Evolutionary conservation across 2,329 filamentous ascomycete species (phyloP).

Genomic region (Rhexocercosporidium sp.): DNA sequence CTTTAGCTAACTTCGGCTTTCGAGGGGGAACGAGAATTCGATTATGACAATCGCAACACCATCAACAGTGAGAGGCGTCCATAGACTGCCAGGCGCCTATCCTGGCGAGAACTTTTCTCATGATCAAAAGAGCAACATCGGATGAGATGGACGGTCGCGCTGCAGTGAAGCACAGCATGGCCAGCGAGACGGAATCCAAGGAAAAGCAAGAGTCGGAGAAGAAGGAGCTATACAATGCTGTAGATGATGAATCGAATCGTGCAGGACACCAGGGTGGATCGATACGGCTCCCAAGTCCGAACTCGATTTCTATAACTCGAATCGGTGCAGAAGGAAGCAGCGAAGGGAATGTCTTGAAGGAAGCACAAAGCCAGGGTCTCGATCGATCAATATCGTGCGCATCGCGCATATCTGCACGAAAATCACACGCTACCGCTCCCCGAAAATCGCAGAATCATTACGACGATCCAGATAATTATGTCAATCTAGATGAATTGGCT

Average conservation of each 20-base stretch:
- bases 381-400: constrained; percentile 17
- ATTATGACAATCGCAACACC: neutral
- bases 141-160: neutral
- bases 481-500: constrained; percentile 50
- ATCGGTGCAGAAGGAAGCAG: constrained; percentile 46
- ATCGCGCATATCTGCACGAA: constrained; percentile 13
- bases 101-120: constrained; percentile 10
- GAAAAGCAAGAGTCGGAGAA: neutral
- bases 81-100: neutral
- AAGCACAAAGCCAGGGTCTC: constrained; percentile 19
- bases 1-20: neutral
- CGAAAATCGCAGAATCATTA: constrained; percentile 17
- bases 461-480: constrained; percentile 42
- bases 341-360: constrained; percentile 35
- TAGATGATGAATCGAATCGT: constrained; percentile 46
- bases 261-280: constrained; percentile 49
- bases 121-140: constrained; percentile 20
- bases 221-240: constrained; percentile 11
- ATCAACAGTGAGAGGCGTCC: neutral
- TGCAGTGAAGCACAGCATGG: constrained; percentile 10
- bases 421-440: neutral
- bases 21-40: neutral
- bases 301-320: constrained; percentile 43
- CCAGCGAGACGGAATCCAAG: neutral
- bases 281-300: constrained; percentile 46